Conservation (phyloP, 2,329 filamentous ascomycete genomes). For the Zalaria obscura region DNA sequence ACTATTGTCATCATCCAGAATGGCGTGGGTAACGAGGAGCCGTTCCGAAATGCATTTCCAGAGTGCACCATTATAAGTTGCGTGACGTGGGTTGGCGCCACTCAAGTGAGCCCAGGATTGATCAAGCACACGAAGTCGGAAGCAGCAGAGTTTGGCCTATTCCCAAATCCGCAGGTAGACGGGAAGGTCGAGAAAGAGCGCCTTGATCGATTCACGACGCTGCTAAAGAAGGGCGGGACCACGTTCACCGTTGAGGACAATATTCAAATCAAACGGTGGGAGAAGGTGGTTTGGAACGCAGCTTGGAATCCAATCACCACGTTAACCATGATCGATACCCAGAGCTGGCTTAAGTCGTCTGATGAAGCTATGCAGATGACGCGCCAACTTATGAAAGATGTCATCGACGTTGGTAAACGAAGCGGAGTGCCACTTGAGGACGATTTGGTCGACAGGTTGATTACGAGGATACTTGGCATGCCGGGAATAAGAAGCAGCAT, state of each 20-base stretch:
- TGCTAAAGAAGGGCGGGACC: constrained; percentile 29
- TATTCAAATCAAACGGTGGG: constrained; percentile 44
- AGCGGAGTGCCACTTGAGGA: constrained; percentile 24
- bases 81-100: constrained; percentile 41
- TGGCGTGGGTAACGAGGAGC: constrained; percentile 45
- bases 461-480: constrained; percentile 25
- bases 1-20: constrained; percentile 50
- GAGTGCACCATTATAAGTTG: constrained; percentile 39
- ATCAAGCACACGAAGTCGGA: constrained; percentile 38
- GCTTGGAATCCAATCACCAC: constrained; percentile 44
- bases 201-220: constrained; percentile 26
- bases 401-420: constrained; percentile 25
- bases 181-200: constrained; percentile 18
- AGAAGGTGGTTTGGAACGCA: constrained; percentile 46
- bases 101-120: constrained; percentile 34
- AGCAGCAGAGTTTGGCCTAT: constrained; percentile 41
- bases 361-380: constrained; percentile 24
- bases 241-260: constrained; percentile 36
- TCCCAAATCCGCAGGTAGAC: constrained; percentile 23
- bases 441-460: constrained; percentile 22
- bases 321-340: constrained; percentile 27
- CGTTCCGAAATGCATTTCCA: constrained; percentile 36
- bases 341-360: constrained; percentile 27
- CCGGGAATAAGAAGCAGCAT: constrained; percentile 29
- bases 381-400: constrained; percentile 26